Evolutionary conservation across 1,139 yeast genomes (phyloP).

Genomic region (Pichia sp.): DNA sequence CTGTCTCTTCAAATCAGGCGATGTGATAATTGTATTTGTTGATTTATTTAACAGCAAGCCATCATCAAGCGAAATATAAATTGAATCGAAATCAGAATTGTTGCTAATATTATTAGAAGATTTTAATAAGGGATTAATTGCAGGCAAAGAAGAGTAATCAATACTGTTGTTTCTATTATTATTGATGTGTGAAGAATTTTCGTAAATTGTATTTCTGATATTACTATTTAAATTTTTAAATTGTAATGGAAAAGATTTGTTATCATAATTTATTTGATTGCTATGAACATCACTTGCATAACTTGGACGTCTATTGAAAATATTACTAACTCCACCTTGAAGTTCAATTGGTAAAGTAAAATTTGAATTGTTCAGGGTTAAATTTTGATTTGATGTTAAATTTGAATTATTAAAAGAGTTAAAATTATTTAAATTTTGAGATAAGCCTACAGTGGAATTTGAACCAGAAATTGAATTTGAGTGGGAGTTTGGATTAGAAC

Average conservation of each 20-base stretch:
- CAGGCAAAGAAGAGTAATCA: slow-evolving; percentile 15
- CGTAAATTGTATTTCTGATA: slow-evolving; percentile 8
- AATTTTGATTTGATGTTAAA: background rate
- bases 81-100: slow-evolving; percentile 13
- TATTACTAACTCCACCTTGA: slow-evolving; percentile 59
- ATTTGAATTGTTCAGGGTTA: slow-evolving; percentile 5
- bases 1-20: slow-evolving; percentile 41
- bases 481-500: slow-evolving; percentile 10
- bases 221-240: slow-evolving; percentile 4
- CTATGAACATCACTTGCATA: slow-evolving; percentile 54
- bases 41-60: slow-evolving; percentile 48
- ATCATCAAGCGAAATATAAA: slow-evolving; percentile 41
- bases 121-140: background rate
- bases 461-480: background rate
- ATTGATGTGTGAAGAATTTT: background rate
- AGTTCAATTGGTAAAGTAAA: slow-evolving; percentile 53
- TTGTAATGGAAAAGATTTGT: slow-evolving; percentile 7
- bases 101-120: background rate
- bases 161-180: slow-evolving; percentile 19
- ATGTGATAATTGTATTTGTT: slow-evolving; percentile 42
- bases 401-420: background rate
- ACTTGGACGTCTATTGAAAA: slow-evolving; percentile 57
- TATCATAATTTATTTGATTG: background rate
- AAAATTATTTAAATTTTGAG: background rate
- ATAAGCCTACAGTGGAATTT: background rate